phyloP scores from a whole-genome alignment of 2,329 filamentous ascomycete genomes.

The Alternaria alternata region DNA sequence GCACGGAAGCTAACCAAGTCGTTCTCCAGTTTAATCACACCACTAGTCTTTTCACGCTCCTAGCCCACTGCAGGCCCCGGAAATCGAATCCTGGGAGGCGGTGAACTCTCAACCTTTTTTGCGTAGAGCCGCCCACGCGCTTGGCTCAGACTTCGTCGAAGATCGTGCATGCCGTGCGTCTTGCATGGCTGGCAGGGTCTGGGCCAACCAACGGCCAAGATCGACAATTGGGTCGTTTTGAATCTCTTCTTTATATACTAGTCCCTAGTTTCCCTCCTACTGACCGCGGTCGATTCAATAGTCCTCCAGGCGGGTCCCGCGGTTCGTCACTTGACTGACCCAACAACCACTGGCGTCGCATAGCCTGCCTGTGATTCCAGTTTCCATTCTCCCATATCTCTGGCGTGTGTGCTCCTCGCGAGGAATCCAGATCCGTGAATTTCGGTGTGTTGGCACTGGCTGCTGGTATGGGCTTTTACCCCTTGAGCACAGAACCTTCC shows the following conservation, averaged over 20 bases:
- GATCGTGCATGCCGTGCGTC: slow-evolving; percentile 30
- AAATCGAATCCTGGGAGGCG: slow-evolving; percentile 33
- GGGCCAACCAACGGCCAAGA: slow-evolving; percentile 34
- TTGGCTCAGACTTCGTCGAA: slow-evolving; percentile 26
- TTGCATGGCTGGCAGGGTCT: slow-evolving; percentile 26
- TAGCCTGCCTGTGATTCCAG: slow-evolving; percentile 17
- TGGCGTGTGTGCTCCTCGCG: slow-evolving; percentile 7
- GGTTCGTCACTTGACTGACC: slow-evolving; percentile 31
- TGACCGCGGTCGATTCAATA: slow-evolving; percentile 32
- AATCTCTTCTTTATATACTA: slow-evolving; percentile 21
- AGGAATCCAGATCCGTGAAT: slow-evolving; percentile 16
- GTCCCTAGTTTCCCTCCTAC: slow-evolving; percentile 24
- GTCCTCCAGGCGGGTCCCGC: slow-evolving; percentile 29
- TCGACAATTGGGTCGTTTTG: slow-evolving; percentile 30
- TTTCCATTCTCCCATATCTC: slow-evolving; percentile 12
- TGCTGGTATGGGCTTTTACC: slow-evolving; percentile 33
- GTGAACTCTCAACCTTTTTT: slow-evolving; percentile 34
- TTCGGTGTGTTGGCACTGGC: slow-evolving; percentile 32
- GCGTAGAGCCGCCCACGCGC: slow-evolving; percentile 29
- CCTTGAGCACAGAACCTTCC: slow-evolving; percentile 32
- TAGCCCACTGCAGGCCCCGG: slow-evolving; percentile 26
- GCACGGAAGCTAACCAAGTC: slow-evolving; percentile 15
- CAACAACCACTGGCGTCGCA: slow-evolving; percentile 22
- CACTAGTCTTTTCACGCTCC: slow-evolving; percentile 25
- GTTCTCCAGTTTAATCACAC: slow-evolving; percentile 36